A percentile compares a stretch with the other conserved stretches of the same genome.
Evolutionary conservation across 768 basidiomycete species (phyloP).

Genomic region (Mycena maculata): DNA sequence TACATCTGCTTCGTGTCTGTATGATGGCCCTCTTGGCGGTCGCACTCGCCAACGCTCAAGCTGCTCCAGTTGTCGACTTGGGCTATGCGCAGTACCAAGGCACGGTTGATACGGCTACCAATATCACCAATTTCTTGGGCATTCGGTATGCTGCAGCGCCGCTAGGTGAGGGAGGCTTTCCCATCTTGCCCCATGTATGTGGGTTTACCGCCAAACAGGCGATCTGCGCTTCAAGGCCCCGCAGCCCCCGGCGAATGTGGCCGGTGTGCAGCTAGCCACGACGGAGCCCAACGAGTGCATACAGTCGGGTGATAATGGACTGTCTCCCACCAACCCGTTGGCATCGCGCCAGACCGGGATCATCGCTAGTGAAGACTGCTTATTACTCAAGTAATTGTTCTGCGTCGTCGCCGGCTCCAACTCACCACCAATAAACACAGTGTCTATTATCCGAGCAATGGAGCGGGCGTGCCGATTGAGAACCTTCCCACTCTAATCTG

Average conservation of each 20-base stretch:
- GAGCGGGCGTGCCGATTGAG: constrained; percentile 30
- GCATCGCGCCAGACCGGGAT: neutral
- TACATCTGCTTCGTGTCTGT: neutral
- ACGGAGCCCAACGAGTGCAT: constrained; percentile 46
- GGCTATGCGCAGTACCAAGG: constrained; percentile 54
- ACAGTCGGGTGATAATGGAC: constrained; percentile 37
- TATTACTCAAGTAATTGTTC: constrained; percentile 29
- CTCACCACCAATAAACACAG: too few species aligned
- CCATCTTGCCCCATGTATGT: constrained; percentile 27
- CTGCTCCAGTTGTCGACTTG: constrained; percentile 48
- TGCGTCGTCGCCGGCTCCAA: too few species aligned
- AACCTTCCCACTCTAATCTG: constrained; percentile 55
- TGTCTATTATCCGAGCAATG: constrained; percentile 50
- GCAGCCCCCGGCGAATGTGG: constrained; percentile 38
- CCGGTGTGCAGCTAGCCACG: constrained; percentile 47
- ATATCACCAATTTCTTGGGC: constrained; percentile 42
- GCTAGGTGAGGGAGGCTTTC: neutral
- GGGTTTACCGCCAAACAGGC: constrained; percentile 48
- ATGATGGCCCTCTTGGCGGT: neutral
- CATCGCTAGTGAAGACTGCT: neutral
- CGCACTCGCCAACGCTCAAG: neutral
- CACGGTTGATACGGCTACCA: constrained; percentile 23
- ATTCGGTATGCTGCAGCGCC: constrained; percentile 37
- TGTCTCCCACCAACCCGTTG: neutral
- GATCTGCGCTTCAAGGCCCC: constrained; percentile 51